Base-by-base conservation (phyloP, 768 basidiomycete species). In the Tubosaeta sp. region DNA sequence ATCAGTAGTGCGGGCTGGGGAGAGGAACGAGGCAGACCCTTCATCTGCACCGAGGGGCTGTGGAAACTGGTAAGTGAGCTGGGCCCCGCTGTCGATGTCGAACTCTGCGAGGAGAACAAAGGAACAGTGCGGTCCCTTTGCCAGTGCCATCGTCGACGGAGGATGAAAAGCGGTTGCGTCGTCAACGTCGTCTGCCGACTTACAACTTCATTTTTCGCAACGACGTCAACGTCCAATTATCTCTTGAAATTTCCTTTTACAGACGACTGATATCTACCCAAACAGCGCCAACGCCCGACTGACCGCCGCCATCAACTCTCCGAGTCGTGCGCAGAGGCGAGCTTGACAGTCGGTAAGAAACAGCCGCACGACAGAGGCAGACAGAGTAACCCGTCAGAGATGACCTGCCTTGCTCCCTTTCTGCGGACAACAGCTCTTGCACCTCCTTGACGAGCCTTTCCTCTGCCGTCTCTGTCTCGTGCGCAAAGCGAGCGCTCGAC, bases 91-190 rank as follows among this genome's bases (percentile, higher is more conserved):
- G 64, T 92, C 86, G 57, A 99, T 97, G 74, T 99, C 91, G 73
- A 99, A 99, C 69, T 98, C 96, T n/a, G 96, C 96, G 47, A 98
- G 81, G 43, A 99, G 77, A 53, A 96, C 87, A 71, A 94, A 97
- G 18, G 93, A 90, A 59, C 88, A 90, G 67, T 90, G 88, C 51
- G 87, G 81, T 35, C 81, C 79, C 72, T 79, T 76, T 71, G 74
- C 76, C 2, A 59, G 52, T 45, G 49, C 30, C 49, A 51, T 51
- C 13, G 25, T 21, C 16, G 9, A n/a, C n/a, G 14, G n/a, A 24
- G 27, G 7, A 47, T 27, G 31, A 43, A 43, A 34, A n/a, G 21
- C 31, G 19, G 38, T n/a, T n/a, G 14, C 38, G 42, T 36, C 18
- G 32, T 19, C 21, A 40, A 34, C 40, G 19, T 34, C 48, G n/a